phyloP scores from a whole-genome alignment of 176 grass and related monocot genomes.

The Hordeum marinum region DNA sequence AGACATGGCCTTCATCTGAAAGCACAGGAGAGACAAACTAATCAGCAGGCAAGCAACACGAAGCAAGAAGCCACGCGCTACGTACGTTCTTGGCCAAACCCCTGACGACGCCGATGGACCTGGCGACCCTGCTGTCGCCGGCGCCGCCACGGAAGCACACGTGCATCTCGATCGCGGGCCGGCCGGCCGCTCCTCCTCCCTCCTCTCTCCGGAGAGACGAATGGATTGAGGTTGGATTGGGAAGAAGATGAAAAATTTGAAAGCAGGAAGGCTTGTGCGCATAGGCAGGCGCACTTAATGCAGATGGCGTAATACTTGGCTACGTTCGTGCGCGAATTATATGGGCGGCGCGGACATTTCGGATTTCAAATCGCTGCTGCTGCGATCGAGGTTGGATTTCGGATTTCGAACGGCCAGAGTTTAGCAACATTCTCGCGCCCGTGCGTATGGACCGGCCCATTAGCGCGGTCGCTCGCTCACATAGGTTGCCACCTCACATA shows the following conservation, averaged over 20 bases:
- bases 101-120: slow-evolving; percentile 25
- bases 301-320: not conserved
- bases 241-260: not conserved
- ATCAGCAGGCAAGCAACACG: not conserved
- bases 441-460: no score
- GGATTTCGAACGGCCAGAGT: no score
- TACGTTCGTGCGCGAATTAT: not conserved
- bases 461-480: no score
- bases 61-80: not conserved
- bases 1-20: slow-evolving; percentile 37
- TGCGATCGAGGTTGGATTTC: not conserved
- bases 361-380: not conserved
- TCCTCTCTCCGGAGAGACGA: not conserved
- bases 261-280: not conserved
- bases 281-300: not conserved
- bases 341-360: not conserved
- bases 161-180: slow-evolving; percentile 11
- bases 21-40: not conserved
- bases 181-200: not conserved
- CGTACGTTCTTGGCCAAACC: slow-evolving; percentile 21
- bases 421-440: no score
- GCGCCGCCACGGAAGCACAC: slow-evolving; percentile 37
- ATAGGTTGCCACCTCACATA: no score
- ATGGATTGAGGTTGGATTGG: not conserved
- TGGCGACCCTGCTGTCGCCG: slow-evolving; percentile 2